Evolutionary conservation across 148 eudicot species (phyloP).

Genomic region (Chenopodium album): DNA sequence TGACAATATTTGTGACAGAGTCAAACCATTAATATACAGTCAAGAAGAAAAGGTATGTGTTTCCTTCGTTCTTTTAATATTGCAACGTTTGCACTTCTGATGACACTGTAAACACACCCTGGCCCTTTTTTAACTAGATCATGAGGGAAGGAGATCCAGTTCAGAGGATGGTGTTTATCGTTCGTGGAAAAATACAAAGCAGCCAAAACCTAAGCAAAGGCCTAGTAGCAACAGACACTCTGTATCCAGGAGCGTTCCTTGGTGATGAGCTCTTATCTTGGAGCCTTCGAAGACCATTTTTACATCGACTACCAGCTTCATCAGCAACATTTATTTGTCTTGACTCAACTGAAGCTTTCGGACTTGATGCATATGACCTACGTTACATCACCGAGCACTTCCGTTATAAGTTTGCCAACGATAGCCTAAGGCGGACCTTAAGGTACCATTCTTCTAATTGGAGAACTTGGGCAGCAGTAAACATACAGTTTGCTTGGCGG

Average conservation of each 20-base stretch:
- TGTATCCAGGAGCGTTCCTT: constrained; percentile 75
- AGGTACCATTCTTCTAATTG: constrained; percentile 85
- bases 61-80: neutral
- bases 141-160: constrained; percentile 94
- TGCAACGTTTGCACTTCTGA: too few relatives aligned
- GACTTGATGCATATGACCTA: constrained; percentile 70
- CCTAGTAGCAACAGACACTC: constrained; percentile 58
- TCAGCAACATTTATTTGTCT: constrained; percentile 75
- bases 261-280: constrained; percentile 91
- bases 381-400: constrained; percentile 86
- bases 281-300: constrained; percentile 83
- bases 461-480: constrained; percentile 98
- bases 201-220: constrained; percentile 84
- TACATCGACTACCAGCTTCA: constrained; percentile 77
- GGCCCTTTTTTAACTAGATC: constrained; percentile 36
- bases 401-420: constrained; percentile 86
- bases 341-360: constrained; percentile 77
- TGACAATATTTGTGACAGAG: constrained; percentile 93
- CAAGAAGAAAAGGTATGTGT: constrained; percentile 75
- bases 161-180: constrained; percentile 71
- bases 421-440: constrained; percentile 70
- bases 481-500: constrained; percentile 85
- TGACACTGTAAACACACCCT: too few relatives aligned
- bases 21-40: constrained; percentile 70
- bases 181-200: constrained; percentile 63